Conservation (phyloP, 2,329 filamentous ascomycete species). For the Huntiella abstrusa region DNA sequence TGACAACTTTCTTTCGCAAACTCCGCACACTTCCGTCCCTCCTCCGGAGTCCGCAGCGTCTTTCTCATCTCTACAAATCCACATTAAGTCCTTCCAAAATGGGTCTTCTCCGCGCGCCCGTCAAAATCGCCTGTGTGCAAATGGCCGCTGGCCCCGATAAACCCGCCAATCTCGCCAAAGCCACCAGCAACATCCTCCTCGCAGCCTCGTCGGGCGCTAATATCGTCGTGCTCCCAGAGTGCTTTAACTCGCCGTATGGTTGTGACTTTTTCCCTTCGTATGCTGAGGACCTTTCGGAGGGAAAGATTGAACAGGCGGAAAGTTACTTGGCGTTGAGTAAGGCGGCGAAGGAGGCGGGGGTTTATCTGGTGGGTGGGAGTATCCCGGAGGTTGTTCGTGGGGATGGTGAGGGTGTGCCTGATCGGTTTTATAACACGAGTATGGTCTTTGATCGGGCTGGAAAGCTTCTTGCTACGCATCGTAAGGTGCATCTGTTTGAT, state of each 20-base stretch:
- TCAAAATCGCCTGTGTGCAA: constrained; percentile 69
- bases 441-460: constrained; percentile 67
- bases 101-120: constrained; percentile 44
- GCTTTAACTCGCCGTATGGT: constrained; percentile 97
- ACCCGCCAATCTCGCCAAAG: constrained; percentile 60
- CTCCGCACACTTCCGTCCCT: constrained; percentile 1
- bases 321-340: constrained; percentile 69
- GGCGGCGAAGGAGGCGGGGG: constrained; percentile 58
- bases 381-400: constrained; percentile 59
- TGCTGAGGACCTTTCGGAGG: constrained; percentile 76
- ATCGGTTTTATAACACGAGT: constrained; percentile 76
- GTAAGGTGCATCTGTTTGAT: constrained; percentile 93
- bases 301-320: constrained; percentile 45
- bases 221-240: constrained; percentile 86
- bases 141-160: constrained; percentile 71
- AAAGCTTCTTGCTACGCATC: constrained; percentile 64
- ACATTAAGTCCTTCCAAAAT: constrained; percentile 18
- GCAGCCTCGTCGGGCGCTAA: constrained; percentile 60
- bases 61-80: constrained; percentile 1
- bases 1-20: constrained; percentile 2
- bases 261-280: constrained; percentile 78
- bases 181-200: constrained; percentile 64
- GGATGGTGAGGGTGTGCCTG: constrained; percentile 15
- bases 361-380: constrained; percentile 77
- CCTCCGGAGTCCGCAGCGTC: neutral